Percentiles rank a stretch among this genome's conserved stretches.
phyloP scores from a whole-genome alignment of 768 basidiomycete species.

The Holtermannia corniformis region DNA sequence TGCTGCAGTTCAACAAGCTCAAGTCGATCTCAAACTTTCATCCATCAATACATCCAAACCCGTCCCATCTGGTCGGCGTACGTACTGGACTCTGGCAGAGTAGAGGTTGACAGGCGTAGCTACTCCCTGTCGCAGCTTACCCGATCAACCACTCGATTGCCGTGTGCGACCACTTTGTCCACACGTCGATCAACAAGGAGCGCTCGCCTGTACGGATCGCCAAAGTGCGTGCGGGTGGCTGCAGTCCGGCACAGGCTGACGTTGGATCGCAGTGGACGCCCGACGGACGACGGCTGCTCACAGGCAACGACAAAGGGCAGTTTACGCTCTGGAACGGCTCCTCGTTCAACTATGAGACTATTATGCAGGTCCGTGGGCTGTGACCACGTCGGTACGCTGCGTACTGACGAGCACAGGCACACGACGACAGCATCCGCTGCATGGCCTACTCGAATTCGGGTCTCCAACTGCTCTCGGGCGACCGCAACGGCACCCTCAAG shows the following conservation, averaged over 20 bases:
- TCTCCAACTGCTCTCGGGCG: conserved; percentile 82
- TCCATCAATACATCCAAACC: conserved; percentile 57
- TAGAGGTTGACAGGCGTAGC: conserved; percentile 46
- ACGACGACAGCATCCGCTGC: conserved; percentile 86
- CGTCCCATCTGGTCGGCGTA: conserved; percentile 77
- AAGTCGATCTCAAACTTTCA: conserved; percentile 48
- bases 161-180: conserved; percentile 91
- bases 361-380: conserved; percentile 69
- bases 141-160: conserved; percentile 84
- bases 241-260: background rate
- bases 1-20: conserved; percentile 13
- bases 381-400: too few relatives aligned
- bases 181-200: conserved; percentile 98
- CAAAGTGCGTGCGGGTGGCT: conserved; percentile 67
- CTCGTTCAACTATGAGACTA: conserved; percentile 99
- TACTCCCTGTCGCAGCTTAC: conserved; percentile 90
- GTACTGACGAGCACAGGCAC: conserved; percentile 53
- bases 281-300: conserved; percentile 82
- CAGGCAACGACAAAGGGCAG: conserved; percentile 92
- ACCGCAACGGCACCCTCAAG: conserved; percentile 90
- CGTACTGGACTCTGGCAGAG: conserved; percentile 35
- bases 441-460: conserved; percentile 87
- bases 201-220: conserved; percentile 95
- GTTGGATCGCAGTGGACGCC: conserved; percentile 73
- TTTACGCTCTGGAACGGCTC: conserved; percentile 98